Percentiles rank a stretch among this genome's conserved stretches.
These are phyloP conservation scores for Tetracentron sinense DNA, from an alignment of 164 flowering plant species.

Conservation along the genomic window DNA sequence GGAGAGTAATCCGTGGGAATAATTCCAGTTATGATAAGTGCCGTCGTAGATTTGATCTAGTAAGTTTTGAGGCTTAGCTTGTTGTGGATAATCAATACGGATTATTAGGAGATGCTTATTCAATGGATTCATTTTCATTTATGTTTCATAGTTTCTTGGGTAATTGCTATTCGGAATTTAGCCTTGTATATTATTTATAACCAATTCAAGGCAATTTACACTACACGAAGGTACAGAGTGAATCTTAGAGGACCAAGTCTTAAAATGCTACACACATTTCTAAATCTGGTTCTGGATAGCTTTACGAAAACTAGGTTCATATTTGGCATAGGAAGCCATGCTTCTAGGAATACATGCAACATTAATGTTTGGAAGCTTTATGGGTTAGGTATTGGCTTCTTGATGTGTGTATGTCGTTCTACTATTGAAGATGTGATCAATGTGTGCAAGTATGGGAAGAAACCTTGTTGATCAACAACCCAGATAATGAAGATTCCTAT, in stretches of 20 bases:
- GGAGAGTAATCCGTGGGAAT: constrained; percentile 76
- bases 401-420: no score
- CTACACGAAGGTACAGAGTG: no score
- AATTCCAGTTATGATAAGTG: constrained; percentile 83
- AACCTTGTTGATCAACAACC: no score
- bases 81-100: not conserved
- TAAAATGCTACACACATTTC: not conserved
- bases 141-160: no score
- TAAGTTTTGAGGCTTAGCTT: constrained; percentile 30
- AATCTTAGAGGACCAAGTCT: not conserved
- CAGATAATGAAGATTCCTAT: not conserved
- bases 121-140: no score
- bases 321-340: not conserved
- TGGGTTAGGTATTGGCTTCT: not conserved
- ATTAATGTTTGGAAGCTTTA: not conserved
- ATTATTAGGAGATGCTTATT: no score
- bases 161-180: no score
- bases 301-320: no score
- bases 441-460: no score
- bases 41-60: constrained; percentile 96
- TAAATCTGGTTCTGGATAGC: not conserved
- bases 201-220: no score
- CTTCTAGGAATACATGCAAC: not conserved
- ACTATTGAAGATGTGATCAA: no score
- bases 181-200: no score